Base-by-base conservation (phyloP, 2,329 filamentous ascomycete species). In the Calcarisporium arbuscula region DNA sequence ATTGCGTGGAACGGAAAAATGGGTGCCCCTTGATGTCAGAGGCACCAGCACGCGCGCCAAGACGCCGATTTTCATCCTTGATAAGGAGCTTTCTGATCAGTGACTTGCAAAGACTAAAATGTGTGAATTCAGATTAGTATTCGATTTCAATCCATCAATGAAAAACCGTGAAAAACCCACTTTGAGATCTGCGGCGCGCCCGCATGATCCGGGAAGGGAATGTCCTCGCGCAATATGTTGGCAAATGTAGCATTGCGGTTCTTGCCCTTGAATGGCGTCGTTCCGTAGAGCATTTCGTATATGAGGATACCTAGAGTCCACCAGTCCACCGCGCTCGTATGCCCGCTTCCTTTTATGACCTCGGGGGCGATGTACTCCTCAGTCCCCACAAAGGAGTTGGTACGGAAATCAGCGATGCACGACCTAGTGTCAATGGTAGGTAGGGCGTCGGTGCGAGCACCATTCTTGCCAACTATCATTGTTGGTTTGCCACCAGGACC, bases 321-420 rank as follows among this genome's bases (percentile, higher is more conserved):
- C 92, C 92, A 98, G 60, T 98, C 92, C 11, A 98, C 92, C 11
- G 92, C 92, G 56, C 90, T 96, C 7, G 92, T 98, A 62, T 98
- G 92, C 17, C 92, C 92, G 54, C 90, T 95, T 25, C 92, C 92
- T 65, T 96, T 96, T 58, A 98, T 98, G 22, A 98, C 92, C 61
- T 98, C 92, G 3, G 92, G 92, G 1, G 92, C 92, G 54, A 98
- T 98, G 60, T 98, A 98, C 60, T 98, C 92, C 60, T 98, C 92
- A 1, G 92, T 98, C 14, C 92, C 92, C 27, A 98, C 92, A 57
- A 98, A 98, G 0, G 89, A 95, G 56, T 98, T 98, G 14, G 92
- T 98, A 36, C 92, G 78, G 72, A 98, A 98, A 64, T 96, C 92
- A 46, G 86, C 87, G 53, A 98, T 98, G 57, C 92, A 98, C 7